These are phyloP conservation scores for cucumber (Cucumis sativus) DNA, from an alignment of 306 rosid species.

Conservation along the genomic window Cucumber_9930_V3 NC_026656.2:3486501-3487000, in stretches of 20 bases:
- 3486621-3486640: slow-evolving; percentile 60
- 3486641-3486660: slow-evolving; percentile 43
- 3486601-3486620: slow-evolving; percentile 41
- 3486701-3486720: slow-evolving; percentile 29
- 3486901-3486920: neutral
- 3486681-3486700: slow-evolving; percentile 38
- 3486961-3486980: neutral
- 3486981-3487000: neutral
- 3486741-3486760: neutral
- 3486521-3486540: slow-evolving; percentile 29
- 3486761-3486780: slow-evolving; percentile 5
- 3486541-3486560: slow-evolving; percentile 33
- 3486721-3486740: neutral
- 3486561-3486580: slow-evolving; percentile 23
- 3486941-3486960: neutral
- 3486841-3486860: neutral
- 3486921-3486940: neutral
- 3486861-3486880: neutral
- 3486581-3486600: slow-evolving; percentile 18
- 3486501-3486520: slow-evolving; percentile 49
- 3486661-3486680: slow-evolving; percentile 41
- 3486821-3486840: neutral
- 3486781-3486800: neutral
- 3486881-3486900: neutral
- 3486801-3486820: too few relatives aligned